Evolutionary conservation across 1,284 basidiomycete genomes (phyloP).

Genomic region (Cutaneotrichosporon dermatis): DNA sequence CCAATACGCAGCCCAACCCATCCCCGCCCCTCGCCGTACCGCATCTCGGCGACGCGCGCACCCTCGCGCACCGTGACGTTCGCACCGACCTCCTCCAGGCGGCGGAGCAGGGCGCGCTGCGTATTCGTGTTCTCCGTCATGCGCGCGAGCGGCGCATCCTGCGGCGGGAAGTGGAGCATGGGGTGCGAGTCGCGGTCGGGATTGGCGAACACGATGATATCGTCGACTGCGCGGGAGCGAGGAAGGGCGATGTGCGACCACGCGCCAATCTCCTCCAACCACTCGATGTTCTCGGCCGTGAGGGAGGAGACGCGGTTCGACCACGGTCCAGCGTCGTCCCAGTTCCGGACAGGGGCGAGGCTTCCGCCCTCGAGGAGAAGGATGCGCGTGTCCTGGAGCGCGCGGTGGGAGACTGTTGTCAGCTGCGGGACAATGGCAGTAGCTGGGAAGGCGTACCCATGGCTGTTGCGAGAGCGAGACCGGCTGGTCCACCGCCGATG

Average conservation of each 20-base stretch:
- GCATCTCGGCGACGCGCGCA: conserved; percentile 39
- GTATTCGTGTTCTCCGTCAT: conserved; percentile 88
- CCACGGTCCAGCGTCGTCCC: conserved; percentile 61
- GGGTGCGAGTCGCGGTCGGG: conserved; percentile 50
- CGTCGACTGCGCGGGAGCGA: conserved; percentile 68
- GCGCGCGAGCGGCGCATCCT: conserved; percentile 59
- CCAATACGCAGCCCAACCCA: conserved; percentile 45
- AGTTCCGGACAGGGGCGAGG: conserved; percentile 62
- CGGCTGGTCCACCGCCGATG: conserved; percentile 89
- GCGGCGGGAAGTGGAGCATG: conserved; percentile 40
- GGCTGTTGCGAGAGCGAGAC: conserved; percentile 81
- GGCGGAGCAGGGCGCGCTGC: conserved; percentile 69
- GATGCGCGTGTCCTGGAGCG: conserved; percentile 40
- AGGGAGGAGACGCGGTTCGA: conserved; percentile 88
- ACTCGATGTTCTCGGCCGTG: conserved; percentile 73
- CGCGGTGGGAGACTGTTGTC: conserved; percentile 15
- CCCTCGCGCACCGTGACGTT: conserved; percentile 37
- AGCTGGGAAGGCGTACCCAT: conserved; percentile 57
- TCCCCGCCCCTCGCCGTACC: conserved; percentile 36
- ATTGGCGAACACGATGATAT: conserved; percentile 81
- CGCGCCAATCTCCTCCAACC: conserved; percentile 72
- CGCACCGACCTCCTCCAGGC: conserved; percentile 33
- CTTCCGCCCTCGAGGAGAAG: conserved; percentile 76
- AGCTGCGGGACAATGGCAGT: not conserved
- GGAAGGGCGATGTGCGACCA: conserved; percentile 72